A percentile compares a stretch with the other conserved stretches of the same genome.
Conservation (phyloP, 257 asterid genomes). For the Solanum gandarillasii region DNA sequence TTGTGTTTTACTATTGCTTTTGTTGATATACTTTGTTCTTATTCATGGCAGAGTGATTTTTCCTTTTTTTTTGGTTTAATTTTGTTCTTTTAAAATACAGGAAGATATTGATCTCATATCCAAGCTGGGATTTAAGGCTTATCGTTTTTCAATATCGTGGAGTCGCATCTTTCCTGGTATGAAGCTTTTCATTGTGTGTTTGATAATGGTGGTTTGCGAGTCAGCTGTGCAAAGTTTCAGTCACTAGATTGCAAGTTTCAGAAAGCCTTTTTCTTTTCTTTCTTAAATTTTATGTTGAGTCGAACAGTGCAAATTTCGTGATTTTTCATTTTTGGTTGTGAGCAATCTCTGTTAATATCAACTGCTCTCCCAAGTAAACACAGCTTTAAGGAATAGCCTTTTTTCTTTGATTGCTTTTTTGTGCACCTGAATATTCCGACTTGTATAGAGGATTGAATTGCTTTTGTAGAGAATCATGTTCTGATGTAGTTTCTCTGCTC, state of each 20-base stretch:
- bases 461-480: background rate
- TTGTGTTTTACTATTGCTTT: background rate
- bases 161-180: slow-evolving; percentile 45
- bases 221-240: background rate
- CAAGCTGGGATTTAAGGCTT: slow-evolving; percentile 45
- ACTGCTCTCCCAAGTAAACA: background rate
- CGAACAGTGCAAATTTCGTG: background rate
- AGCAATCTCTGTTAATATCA: background rate
- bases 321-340: background rate
- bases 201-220: background rate
- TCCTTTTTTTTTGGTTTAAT: background rate
- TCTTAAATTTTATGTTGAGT: background rate
- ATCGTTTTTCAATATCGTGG: slow-evolving; percentile 53
- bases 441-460: background rate
- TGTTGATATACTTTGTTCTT: background rate
- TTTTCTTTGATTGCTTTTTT: background rate
- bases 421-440: background rate
- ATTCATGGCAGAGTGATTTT: background rate
- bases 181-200: background rate
- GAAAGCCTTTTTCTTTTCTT: background rate
- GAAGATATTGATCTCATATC: slow-evolving; percentile 45
- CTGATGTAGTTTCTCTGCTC: background rate
- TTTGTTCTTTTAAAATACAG: slow-evolving; percentile 8
- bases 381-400: background rate
- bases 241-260: background rate